Evolutionary conservation across 1,139 yeast species (phyloP).

Genomic region (Taiozyma sp.): DNA sequence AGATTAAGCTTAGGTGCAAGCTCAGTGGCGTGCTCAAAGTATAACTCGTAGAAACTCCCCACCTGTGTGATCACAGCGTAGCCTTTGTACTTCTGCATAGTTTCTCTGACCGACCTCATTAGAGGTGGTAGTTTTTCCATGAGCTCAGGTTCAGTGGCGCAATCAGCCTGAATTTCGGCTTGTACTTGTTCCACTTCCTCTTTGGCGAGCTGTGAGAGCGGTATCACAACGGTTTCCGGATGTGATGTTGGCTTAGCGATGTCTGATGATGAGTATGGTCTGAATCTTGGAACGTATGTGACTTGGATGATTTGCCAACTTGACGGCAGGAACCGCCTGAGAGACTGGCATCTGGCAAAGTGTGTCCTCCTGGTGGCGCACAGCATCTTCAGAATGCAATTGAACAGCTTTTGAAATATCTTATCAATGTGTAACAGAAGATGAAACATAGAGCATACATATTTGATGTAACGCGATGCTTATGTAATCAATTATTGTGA

Average conservation of each 20-base stretch:
- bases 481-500: background rate
- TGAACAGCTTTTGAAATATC: background rate
- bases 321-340: background rate
- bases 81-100: conserved; percentile 50
- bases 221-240: background rate
- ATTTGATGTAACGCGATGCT: background rate
- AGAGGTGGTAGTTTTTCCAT: conserved; percentile 16
- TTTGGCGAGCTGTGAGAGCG: background rate
- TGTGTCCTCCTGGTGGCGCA: background rate
- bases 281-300: background rate
- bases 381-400: background rate
- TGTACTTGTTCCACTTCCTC: background rate
- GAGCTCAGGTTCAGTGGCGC: background rate
- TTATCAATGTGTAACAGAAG: background rate
- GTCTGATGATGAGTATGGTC: background rate
- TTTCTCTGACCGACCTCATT: conserved; percentile 28
- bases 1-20: conserved; percentile 70
- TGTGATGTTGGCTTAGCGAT: background rate
- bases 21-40: conserved; percentile 78
- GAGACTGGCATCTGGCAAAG: background rate
- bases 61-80: conserved; percentile 84
- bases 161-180: conserved; percentile 1
- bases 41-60: conserved; percentile 85
- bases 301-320: background rate
- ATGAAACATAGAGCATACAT: background rate